phyloP scores from a whole-genome alignment of 805 yeast species.

The Blastobotrys peoriensis region DNA sequence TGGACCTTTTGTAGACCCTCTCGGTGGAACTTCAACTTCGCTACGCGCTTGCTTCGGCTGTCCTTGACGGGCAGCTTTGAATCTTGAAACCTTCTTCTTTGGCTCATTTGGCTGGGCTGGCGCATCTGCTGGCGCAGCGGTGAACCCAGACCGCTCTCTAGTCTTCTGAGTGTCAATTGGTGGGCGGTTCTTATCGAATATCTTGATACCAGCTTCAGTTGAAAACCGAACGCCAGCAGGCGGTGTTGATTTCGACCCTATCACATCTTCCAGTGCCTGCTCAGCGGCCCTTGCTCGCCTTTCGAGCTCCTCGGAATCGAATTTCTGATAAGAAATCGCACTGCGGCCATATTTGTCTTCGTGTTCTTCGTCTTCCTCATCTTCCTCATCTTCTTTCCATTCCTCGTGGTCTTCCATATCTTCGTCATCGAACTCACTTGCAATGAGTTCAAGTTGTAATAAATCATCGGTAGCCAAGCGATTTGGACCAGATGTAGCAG shows the following conservation, averaged over 20 bases:
- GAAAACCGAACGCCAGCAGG: conserved; percentile 44
- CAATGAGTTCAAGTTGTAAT: conserved; percentile 26
- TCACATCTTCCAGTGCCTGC: conserved; percentile 1
- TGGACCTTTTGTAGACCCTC: not conserved
- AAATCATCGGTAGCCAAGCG: conserved; percentile 19
- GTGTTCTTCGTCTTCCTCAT: conserved; percentile 36
- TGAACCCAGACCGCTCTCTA: not conserved
- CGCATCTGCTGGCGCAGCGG: not conserved
- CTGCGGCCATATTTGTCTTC: conserved; percentile 33
- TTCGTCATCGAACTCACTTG: conserved; percentile 15
- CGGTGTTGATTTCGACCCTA: not conserved
- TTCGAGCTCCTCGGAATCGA: conserved; percentile 3
- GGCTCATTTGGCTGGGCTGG: conserved; percentile 7
- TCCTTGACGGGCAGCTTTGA: conserved; percentile 21
- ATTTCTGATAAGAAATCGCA: conserved; percentile 18
- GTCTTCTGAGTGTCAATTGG: not conserved
- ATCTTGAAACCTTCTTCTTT: conserved; percentile 23
- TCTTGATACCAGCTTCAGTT: conserved; percentile 48
- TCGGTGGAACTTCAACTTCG: not conserved
- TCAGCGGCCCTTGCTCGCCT: conserved; percentile 5
- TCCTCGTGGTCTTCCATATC: conserved; percentile 36
- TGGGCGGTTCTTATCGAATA: conserved; percentile 50
- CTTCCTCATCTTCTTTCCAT: conserved; percentile 37
- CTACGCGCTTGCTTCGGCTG: not conserved
- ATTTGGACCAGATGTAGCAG: not conserved